Evolutionary conservation across 2,329 filamentous ascomycete species (phyloP).

Genomic region (Diplodia seriata): DNA sequence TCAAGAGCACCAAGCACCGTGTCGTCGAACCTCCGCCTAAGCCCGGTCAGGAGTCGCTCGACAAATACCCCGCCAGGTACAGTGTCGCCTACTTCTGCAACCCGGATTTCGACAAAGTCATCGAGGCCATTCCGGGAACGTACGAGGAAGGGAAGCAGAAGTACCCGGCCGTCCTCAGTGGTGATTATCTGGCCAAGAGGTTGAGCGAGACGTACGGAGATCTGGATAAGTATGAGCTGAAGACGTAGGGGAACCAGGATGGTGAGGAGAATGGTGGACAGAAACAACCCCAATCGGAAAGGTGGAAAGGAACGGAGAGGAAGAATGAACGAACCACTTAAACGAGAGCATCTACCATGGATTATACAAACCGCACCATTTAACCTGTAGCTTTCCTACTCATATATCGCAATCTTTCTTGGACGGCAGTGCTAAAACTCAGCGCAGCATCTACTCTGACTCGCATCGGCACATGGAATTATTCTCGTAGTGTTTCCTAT

Average conservation of each 20-base stretch:
- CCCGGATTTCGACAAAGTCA: slow-evolving; percentile 76
- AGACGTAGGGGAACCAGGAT: background rate
- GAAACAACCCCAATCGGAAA: background rate
- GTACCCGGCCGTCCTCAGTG: slow-evolving; percentile 78
- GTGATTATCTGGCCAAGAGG: slow-evolving; percentile 80
- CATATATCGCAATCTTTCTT: too few relatives aligned
- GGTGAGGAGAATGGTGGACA: background rate
- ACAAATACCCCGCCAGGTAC: slow-evolving; percentile 74
- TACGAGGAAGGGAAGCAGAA: slow-evolving; percentile 73
- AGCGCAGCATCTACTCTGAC: too few relatives aligned
- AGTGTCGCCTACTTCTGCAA: slow-evolving; percentile 95
- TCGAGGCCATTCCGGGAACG: slow-evolving; percentile 83
- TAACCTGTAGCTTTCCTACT: background rate
- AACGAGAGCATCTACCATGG: background rate
- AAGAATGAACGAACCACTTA: background rate
- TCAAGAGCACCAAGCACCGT: slow-evolving; percentile 87
- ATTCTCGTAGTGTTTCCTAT: too few relatives aligned
- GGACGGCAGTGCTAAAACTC: too few relatives aligned
- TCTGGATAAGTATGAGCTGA: slow-evolving; percentile 3
- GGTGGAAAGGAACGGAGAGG: too few relatives aligned
- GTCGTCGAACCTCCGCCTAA: slow-evolving; percentile 80
- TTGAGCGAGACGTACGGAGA: slow-evolving; percentile 70
- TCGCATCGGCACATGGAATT: too few relatives aligned
- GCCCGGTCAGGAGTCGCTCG: slow-evolving; percentile 52
- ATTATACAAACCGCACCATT: background rate